These are phyloP conservation scores for Fusarium nurragi DNA, from an alignment of 2,329 filamentous ascomycete genomes.

Conservation along the genomic window DNA sequence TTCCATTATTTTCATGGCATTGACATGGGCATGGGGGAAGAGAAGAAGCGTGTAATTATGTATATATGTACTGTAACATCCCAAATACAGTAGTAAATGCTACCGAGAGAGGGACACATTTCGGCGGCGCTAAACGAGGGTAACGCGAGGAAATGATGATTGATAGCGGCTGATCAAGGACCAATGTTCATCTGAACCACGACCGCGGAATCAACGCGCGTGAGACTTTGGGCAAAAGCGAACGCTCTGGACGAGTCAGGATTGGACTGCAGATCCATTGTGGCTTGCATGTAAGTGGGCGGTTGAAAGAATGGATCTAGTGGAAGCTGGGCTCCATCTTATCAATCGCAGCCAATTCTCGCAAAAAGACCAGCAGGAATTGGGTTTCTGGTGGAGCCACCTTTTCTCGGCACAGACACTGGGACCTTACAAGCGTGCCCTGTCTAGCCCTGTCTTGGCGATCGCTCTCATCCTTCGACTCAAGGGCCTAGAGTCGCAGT, in stretches of 20 bases:
- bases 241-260: conserved; percentile 1
- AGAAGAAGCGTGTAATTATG: background rate
- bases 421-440: background rate
- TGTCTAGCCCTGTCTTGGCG: conserved; percentile 22
- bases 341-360: conserved; percentile 36
- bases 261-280: conserved; percentile 17
- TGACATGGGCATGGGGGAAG: background rate
- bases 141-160: background rate
- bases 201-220: conserved; percentile 20
- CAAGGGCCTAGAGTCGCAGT: conserved; percentile 20
- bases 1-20: conserved; percentile 9
- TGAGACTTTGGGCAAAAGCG: background rate
- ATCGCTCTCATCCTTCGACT: conserved; percentile 18
- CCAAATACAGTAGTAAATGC: conserved; percentile 2
- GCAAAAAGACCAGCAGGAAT: background rate
- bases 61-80: conserved; percentile 4
- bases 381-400: conserved; percentile 4
- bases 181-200: conserved; percentile 10
- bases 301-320: background rate
- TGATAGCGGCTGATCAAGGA: conserved; percentile 8
- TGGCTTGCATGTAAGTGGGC: conserved; percentile 30
- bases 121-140: conserved; percentile 8
- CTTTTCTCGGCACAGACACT: conserved; percentile 9
- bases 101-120: conserved; percentile 8
- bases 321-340: conserved; percentile 33